These are phyloP conservation scores for Gigaspora rosea DNA, from an alignment of 192 early-diverging fungal genomes.

Conservation along the genomic window DNA sequence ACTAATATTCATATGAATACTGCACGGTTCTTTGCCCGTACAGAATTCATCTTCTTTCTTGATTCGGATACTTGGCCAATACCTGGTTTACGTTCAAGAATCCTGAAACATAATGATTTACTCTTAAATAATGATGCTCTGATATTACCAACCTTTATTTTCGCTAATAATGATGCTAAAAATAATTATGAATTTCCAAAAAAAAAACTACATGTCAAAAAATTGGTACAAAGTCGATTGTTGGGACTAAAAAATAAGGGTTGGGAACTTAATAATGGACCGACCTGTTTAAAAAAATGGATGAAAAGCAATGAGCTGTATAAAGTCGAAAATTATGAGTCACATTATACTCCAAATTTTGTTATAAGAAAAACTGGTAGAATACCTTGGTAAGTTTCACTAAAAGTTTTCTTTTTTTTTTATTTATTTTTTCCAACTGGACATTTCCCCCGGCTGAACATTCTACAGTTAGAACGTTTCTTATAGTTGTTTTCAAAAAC, in stretches of 20 bases:
- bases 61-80: conserved; percentile 45
- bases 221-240: background rate
- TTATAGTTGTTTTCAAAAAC: too few relatives aligned
- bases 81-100: conserved; percentile 44
- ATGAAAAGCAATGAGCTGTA: conserved; percentile 42
- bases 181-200: background rate
- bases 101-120: background rate
- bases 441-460: too few relatives aligned
- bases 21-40: conserved; percentile 53
- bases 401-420: background rate
- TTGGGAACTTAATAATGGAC: conserved; percentile 54
- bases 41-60: conserved; percentile 51
- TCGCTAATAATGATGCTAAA: conserved; percentile 24
- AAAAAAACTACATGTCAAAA: background rate
- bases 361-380: conserved; percentile 49
- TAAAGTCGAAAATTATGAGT: conserved; percentile 55
- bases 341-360: conserved; percentile 60
- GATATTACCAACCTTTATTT: conserved; percentile 53
- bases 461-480: too few relatives aligned
- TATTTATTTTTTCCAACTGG: background rate
- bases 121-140: conserved; percentile 47
- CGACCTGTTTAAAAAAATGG: conserved; percentile 52
- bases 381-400: conserved; percentile 39
- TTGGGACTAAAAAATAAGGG: conserved; percentile 46
- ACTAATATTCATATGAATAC: conserved; percentile 55